These are phyloP conservation scores for Yarrowia deformans DNA, from an alignment of 805 yeast genomes.

Conservation along the genomic window DNA sequence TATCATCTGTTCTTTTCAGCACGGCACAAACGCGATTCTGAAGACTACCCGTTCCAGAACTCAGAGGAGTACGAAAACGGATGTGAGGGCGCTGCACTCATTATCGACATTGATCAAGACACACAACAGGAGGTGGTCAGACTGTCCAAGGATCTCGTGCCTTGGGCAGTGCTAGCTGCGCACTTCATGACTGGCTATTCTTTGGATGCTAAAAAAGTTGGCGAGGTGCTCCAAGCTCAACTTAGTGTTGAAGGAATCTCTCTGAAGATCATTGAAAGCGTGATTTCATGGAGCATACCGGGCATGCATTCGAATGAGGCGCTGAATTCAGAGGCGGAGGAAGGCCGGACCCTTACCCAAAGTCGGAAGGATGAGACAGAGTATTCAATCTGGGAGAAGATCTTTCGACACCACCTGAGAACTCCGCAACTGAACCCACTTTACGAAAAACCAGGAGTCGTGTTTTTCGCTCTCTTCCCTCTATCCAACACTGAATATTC, in stretches of 20 bases:
- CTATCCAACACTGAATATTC: not conserved
- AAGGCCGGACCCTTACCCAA: not conserved
- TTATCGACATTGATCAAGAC: not conserved
- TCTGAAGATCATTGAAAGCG: not conserved
- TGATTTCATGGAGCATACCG: not conserved
- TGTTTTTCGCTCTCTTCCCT: not conserved
- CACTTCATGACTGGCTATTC: conserved; percentile 7
- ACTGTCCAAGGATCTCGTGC: not conserved
- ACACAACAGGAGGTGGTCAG: not conserved
- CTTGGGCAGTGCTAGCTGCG: conserved; percentile 2
- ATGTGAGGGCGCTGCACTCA: not conserved
- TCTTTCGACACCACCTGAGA: not conserved
- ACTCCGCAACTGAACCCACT: conserved; percentile 1
- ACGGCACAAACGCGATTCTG: conserved; percentile 14
- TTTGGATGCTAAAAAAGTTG: not conserved
- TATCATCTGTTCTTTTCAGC: not conserved
- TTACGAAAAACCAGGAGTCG: not conserved
- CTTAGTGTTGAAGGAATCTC: not conserved
- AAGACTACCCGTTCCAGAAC: not conserved
- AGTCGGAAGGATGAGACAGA: not conserved
- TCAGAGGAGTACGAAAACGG: not conserved
- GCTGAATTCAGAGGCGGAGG: not conserved
- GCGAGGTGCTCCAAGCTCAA: not conserved
- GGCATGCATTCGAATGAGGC: not conserved
- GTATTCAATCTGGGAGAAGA: not conserved